Base-by-base conservation (phyloP, 441 rosid genomes). In the Rhodomyrtus psidioides region DNA sequence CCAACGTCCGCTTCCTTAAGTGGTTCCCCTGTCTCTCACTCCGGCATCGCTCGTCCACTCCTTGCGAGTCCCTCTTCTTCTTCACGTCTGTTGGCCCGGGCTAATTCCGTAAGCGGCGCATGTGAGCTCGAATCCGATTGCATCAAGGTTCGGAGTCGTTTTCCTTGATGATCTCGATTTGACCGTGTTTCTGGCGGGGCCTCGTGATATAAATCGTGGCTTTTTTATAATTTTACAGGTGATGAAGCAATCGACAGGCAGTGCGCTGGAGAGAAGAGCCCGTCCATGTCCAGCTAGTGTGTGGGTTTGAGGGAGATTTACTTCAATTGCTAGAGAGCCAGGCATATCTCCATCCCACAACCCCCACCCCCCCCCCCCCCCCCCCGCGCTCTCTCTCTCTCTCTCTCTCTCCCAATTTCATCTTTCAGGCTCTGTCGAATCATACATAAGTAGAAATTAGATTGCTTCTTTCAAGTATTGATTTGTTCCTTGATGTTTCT, bases 301-400 rank as follows among this genome's bases (percentile, higher is more conserved):
- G 96, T 96, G 17, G 98, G 99, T 49, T 93, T 97, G 28, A 90
- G 98, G 74, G 98, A 93, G 91, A 96, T 97, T 60, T 94, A 94
- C 89, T 95, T 96, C 93, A 95, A 95, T 88, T 94, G 98, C 96
- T 96, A 96, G 91, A 89, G 99, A 91, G 98, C 88, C 98, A 96
- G 93, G 98, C 88, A 84, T 81, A 84, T 51, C 74, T n/a, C n/a
- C n/a, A n/a, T n/a, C n/a, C n/a, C n/a, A n/a, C n/a, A n/a, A n/a
- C n/a, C n/a, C n/a, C n/a, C n/a, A n/a, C n/a, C n/a, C n/a, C n/a
- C n/a, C n/a, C n/a, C n/a, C n/a, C n/a, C n/a, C n/a, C n/a, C n/a
- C n/a, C n/a, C n/a, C n/a, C n/a, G n/a, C n/a, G 82, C 46, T 57
- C 55, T 59, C 24, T 70, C 83, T 54, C 70, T 21, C 17, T 59